These are phyloP conservation scores for Solanum arcanum DNA, from an alignment of 257 asterid species.

Conservation along the genomic window DNA sequence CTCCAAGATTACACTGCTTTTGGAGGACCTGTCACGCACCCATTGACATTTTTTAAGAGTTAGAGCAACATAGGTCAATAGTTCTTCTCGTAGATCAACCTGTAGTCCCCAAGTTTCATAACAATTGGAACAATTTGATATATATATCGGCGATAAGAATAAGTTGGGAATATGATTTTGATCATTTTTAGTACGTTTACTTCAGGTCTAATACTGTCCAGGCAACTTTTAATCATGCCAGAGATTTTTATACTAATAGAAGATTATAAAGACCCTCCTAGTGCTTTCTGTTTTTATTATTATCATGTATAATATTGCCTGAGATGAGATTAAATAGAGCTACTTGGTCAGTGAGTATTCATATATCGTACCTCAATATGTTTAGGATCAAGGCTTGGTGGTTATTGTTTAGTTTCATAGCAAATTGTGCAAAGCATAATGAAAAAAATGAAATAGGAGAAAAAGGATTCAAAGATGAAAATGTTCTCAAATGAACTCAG, in stretches of 20 bases:
- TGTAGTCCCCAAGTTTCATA: slow-evolving; percentile 1
- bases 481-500: neutral
- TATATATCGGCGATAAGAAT: neutral
- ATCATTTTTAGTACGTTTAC: neutral
- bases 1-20: too few species aligned
- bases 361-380: neutral
- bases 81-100: neutral
- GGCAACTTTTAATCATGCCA: neutral
- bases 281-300: neutral
- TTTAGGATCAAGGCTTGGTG: neutral
- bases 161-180: neutral
- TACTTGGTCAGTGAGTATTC: neutral
- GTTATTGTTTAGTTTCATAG: slow-evolving; percentile 1
- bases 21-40: too few species aligned
- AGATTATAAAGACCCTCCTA: neutral
- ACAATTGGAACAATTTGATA: neutral
- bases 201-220: neutral
- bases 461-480: neutral
- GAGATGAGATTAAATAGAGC: neutral
- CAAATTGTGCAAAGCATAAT: neutral
- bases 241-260: neutral
- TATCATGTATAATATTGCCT: neutral
- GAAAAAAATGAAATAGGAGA: neutral
- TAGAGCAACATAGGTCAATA: neutral
- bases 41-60: too few species aligned